Base-by-base conservation (phyloP, 2,329 filamentous ascomycete species). In the Blastomyces gilchristii region DNA sequence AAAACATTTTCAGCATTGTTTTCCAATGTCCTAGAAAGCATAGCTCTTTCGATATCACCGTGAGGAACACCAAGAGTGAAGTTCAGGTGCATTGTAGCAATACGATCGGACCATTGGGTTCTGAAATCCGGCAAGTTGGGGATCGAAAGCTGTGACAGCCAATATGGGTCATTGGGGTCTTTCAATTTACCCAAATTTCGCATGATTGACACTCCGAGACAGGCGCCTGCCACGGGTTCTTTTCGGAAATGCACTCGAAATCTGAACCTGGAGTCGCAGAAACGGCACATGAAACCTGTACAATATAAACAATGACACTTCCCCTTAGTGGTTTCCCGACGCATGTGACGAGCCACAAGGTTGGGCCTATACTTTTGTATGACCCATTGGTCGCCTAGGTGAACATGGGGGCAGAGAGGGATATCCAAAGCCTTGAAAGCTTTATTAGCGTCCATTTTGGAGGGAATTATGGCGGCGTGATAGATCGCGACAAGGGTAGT, bases 121-220 rank as follows among this genome's bases (percentile, higher is more conserved):
- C 16, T 39, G 8, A 56, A 39, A 1, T 56, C 53, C 8, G 53
- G 53, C 7, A 34, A n/a, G n/a, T 37, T 56, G 28, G 53, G 2
- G 16, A 56, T 2, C 11, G 53, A 56, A 56, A 56, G 31, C 22
- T 56, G 53, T 31, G 31, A 11, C 18, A 56, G 12, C 31, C 53
- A 56, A 11, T 22, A 56, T n/a, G 53, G 31, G 12, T 56, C 53
- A 56, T 56, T n/a, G 3, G 53, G 34, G 11, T 56, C 28, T 39
- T 56, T 12, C n/a, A 56, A 56, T 34, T 34, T 39, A n/a, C 53
- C 53, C 31, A 56, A 31, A 56, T 56, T 56, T 56, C 53, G 53
- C 31, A 37, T n/a, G 18, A 56, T n/a, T 22, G 7, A n/a, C 31
- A 56, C 53, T 28, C 53, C 31, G 18, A 54, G 8, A 54, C 31